These are phyloP conservation scores for Rhizopogon sp. DNA, from an alignment of 768 basidiomycete species.

Conservation along the genomic window DNA sequence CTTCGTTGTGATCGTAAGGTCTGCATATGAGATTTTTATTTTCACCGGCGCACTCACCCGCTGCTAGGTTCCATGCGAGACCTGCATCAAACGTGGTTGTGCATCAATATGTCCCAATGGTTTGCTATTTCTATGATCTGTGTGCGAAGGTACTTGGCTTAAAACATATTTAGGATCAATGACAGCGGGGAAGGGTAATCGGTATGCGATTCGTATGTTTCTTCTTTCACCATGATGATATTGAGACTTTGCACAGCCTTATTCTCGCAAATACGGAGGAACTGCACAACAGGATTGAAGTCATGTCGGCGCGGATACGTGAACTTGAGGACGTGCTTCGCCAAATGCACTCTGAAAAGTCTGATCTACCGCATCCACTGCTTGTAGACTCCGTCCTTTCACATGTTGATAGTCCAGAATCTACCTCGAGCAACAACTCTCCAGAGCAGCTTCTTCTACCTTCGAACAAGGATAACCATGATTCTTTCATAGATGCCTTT, in stretches of 20 bases:
- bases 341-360: conserved; percentile 40
- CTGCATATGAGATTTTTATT: not conserved
- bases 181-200: conserved; percentile 57
- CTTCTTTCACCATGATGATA: not conserved
- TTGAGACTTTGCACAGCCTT: conserved; percentile 30
- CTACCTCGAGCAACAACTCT: conserved; percentile 8
- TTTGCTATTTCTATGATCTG: conserved; percentile 18
- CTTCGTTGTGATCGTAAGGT: conserved; percentile 64
- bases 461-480: conserved; percentile 30
- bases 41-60: conserved; percentile 1
- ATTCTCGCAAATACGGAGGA: conserved; percentile 68
- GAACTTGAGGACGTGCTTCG: conserved; percentile 58
- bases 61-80: conserved; percentile 68
- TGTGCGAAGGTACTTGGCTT: not conserved
- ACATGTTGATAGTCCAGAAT: conserved; percentile 13
- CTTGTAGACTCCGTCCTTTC: conserved; percentile 28
- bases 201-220: conserved; percentile 23
- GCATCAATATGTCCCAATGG: conserved; percentile 76
- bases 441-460: not conserved
- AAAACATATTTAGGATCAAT: conserved; percentile 36
- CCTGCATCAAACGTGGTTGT: conserved; percentile 71
- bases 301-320: conserved; percentile 48
- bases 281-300: conserved; percentile 60
- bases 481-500: conserved; percentile 44
- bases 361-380: conserved; percentile 47